Conservation (phyloP, 139 green algal genomes). For the Micractinium conductrix region DNA sequence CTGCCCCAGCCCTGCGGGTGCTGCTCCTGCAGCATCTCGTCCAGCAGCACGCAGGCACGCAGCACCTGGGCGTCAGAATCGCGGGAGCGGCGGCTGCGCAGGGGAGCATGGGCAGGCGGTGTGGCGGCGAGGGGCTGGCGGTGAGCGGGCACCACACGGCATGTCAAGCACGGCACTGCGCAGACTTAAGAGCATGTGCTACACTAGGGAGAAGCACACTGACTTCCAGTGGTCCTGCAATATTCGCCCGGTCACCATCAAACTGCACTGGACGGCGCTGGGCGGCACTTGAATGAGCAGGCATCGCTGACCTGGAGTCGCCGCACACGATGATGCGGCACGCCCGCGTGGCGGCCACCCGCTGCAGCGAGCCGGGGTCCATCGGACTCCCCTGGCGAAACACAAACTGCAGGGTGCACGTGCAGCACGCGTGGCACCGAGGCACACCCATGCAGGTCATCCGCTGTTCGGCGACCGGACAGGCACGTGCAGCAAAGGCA, state of each 20-base stretch:
- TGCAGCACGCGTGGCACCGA: too few relatives aligned
- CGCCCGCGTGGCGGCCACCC: constrained; percentile 15
- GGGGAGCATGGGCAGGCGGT: background rate
- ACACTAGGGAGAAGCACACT: background rate
- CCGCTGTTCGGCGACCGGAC: too few relatives aligned
- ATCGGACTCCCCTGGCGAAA: constrained; percentile 63
- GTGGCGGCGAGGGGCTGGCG: too few relatives aligned
- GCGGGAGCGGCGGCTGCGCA: background rate
- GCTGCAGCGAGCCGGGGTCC: constrained; percentile 19
- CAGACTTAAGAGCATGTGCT: too few relatives aligned
- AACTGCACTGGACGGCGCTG: background rate
- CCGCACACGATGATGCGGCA: constrained; percentile 28
- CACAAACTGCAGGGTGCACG: constrained; percentile 52
- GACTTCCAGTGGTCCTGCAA: too few relatives aligned
- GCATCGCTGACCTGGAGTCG: constrained; percentile 9
- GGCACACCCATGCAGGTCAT: too few relatives aligned
- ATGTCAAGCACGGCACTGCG: too few relatives aligned
- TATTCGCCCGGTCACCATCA: too few relatives aligned
- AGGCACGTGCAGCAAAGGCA: too few relatives aligned
- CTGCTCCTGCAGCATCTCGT: constrained; percentile 38
- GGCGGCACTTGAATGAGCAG: background rate
- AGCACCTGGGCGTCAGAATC: constrained; percentile 57
- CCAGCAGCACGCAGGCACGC: constrained; percentile 52
- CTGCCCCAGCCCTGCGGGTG: background rate
- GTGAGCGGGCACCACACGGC: too few relatives aligned